phyloP scores from a whole-genome alignment of 331 rosid genomes.

The Telfairia occidentalis region DNA sequence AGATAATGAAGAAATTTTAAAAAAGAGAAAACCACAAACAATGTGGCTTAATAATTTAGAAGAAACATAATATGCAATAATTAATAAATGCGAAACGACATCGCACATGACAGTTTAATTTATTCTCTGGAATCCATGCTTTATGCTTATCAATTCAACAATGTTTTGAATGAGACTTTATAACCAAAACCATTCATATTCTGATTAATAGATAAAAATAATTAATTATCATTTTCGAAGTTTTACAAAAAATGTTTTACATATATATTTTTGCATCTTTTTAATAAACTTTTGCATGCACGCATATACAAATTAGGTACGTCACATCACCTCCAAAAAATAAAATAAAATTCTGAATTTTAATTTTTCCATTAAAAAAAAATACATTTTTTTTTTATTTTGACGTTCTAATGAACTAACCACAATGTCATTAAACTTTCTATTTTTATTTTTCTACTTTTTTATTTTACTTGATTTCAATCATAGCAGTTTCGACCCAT shows the following conservation, averaged over 20 bases:
- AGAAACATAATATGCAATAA: background rate
- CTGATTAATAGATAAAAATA: background rate
- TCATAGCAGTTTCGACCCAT: no score
- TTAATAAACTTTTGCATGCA: background rate
- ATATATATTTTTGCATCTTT: background rate
- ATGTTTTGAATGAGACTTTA: background rate
- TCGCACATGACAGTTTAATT: background rate
- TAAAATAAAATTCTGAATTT: background rate
- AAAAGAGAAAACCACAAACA: background rate
- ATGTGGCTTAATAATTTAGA: background rate
- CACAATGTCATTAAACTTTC: no score
- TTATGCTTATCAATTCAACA: background rate
- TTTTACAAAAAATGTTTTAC: background rate
- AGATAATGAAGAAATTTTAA: background rate
- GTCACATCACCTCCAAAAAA: background rate
- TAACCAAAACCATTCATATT: constrained; percentile 1
- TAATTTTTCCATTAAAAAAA: no score
- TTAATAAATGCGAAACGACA: background rate
- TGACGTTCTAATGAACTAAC: no score
- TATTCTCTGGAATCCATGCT: background rate
- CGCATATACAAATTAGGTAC: background rate
- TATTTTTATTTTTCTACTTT: no score
- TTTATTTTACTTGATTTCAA: no score
- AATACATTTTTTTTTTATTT: no score
- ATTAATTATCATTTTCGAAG: background rate